Conservation (phyloP, 1,284 basidiomycete genomes). For the Schizopora paradoxa region DNA sequence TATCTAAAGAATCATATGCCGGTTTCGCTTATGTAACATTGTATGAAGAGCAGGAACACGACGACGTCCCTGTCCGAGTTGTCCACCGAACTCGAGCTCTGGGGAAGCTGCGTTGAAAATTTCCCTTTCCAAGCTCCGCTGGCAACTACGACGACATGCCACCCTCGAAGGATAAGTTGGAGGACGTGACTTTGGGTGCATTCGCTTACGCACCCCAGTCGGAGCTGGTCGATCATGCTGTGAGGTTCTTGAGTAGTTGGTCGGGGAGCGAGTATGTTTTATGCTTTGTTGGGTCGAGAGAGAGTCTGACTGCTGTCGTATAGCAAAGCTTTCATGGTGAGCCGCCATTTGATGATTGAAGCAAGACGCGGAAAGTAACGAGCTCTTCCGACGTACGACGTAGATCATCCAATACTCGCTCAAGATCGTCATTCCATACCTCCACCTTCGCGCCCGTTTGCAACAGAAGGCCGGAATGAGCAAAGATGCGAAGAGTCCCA, state of each 20-base stretch:
- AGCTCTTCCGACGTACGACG: slow-evolving; percentile 1
- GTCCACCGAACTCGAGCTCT: too few species aligned
- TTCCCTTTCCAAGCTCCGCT: too few species aligned
- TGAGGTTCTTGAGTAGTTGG: slow-evolving; percentile 73
- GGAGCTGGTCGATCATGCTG: slow-evolving; percentile 60
- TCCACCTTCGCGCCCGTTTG: slow-evolving; percentile 60
- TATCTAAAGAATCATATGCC: too few species aligned
- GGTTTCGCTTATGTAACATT: too few species aligned
- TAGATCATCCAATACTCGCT: slow-evolving; percentile 67
- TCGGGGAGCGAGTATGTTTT: slow-evolving; percentile 73
- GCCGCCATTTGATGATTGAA: slow-evolving; percentile 13
- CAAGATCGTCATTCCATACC: slow-evolving; percentile 61
- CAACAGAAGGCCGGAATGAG: slow-evolving; percentile 58
- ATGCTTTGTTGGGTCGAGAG: neutral
- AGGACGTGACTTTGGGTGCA: slow-evolving; percentile 56
- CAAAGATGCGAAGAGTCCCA: slow-evolving; percentile 42
- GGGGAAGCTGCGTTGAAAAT: too few species aligned
- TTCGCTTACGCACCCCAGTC: slow-evolving; percentile 55
- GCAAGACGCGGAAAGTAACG: neutral
- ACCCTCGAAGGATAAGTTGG: too few species aligned
- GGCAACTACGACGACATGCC: too few species aligned
- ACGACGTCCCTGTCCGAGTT: too few species aligned
- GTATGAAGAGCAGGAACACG: too few species aligned
- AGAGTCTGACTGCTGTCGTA: slow-evolving; percentile 11
- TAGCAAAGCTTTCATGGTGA: slow-evolving; percentile 74